A percentile compares a stretch with the other conserved stretches of the same genome.
phyloP scores from a whole-genome alignment of 2,329 filamentous ascomycete genomes.

The Colletotrichum falcatum region DNA sequence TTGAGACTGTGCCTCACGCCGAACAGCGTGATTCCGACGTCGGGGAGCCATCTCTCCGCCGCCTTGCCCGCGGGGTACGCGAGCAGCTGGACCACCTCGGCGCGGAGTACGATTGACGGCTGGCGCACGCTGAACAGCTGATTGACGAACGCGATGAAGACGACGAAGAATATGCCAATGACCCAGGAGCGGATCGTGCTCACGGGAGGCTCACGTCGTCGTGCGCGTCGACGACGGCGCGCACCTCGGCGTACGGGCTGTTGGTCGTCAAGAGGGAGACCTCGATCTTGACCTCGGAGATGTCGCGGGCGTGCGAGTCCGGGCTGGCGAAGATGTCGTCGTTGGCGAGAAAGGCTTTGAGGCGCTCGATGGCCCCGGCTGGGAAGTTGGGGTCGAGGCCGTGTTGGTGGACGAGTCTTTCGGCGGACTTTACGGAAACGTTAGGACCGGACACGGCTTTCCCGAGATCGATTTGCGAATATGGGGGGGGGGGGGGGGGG shows the following conservation, averaged over 20 bases:
- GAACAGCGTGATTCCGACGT: slow-evolving; percentile 50
- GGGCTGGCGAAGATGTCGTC: slow-evolving; percentile 42
- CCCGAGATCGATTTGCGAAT: accelerated
- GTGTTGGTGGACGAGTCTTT: slow-evolving; percentile 53
- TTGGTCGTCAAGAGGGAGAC: slow-evolving; percentile 50
- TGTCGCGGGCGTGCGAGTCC: slow-evolving; percentile 45
- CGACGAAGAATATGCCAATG: slow-evolving; percentile 52
- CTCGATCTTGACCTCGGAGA: slow-evolving; percentile 49
- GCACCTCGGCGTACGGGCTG: slow-evolving; percentile 56
- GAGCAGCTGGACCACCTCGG: slow-evolving; percentile 56
- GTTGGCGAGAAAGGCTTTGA: slow-evolving; percentile 54
- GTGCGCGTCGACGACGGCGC: slow-evolving; percentile 57
- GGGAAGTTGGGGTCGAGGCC: slow-evolving; percentile 62
- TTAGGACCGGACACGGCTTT: too few relatives aligned
- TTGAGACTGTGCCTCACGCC: slow-evolving; percentile 57
- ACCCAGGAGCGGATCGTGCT: slow-evolving; percentile 56
- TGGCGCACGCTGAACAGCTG: slow-evolving; percentile 57
- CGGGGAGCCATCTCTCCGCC: slow-evolving; percentile 51
- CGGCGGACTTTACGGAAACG: slow-evolving; percentile 39
- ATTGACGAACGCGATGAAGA: slow-evolving; percentile 50
- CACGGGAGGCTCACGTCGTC: slow-evolving; percentile 55
- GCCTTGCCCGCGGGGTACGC: slow-evolving; percentile 53
- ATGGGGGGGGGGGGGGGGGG: too few relatives aligned
- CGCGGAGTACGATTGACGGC: slow-evolving; percentile 54
- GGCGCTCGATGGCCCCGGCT: slow-evolving; percentile 52